phyloP scores from a whole-genome alignment of 2,329 filamentous ascomycete genomes.

The Aspergillus pseudoglaucus region DNA sequence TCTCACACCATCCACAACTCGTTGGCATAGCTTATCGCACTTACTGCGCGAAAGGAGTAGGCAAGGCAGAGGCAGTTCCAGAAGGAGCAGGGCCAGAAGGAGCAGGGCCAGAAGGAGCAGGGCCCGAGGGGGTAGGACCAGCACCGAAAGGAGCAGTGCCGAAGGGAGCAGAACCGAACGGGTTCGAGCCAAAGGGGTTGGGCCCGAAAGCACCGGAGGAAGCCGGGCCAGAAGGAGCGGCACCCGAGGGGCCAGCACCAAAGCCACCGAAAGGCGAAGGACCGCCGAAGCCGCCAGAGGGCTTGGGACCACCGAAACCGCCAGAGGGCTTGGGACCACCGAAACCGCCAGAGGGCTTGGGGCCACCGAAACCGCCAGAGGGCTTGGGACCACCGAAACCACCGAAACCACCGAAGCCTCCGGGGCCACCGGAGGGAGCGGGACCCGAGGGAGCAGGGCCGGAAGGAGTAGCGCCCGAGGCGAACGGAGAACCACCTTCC shows the following conservation, averaged over 20 bases:
- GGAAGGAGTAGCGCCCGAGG: slow-evolving; percentile 1
- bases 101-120: background rate
- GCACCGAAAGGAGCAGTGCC: background rate
- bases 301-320: background rate
- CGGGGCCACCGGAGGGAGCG: background rate
- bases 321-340: background rate
- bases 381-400: no score
- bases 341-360: no score
- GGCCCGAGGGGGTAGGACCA: background rate
- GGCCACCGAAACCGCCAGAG: no score
- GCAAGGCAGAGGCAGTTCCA: background rate
- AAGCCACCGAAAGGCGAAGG: background rate
- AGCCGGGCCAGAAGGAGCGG: background rate
- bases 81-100: background rate
- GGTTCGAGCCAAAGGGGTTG: background rate
- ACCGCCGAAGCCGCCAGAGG: background rate
- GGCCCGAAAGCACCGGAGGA: background rate
- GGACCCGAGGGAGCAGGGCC: background rate
- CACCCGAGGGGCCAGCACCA: background rate
- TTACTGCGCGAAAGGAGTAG: background rate
- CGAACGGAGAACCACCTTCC: background rate
- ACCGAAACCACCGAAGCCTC: background rate
- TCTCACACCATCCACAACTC: background rate
- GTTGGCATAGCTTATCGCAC: background rate
- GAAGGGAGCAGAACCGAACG: background rate